phyloP scores from a whole-genome alignment of 2,329 filamentous ascomycete genomes.

The Thelonectria discophora region DNA sequence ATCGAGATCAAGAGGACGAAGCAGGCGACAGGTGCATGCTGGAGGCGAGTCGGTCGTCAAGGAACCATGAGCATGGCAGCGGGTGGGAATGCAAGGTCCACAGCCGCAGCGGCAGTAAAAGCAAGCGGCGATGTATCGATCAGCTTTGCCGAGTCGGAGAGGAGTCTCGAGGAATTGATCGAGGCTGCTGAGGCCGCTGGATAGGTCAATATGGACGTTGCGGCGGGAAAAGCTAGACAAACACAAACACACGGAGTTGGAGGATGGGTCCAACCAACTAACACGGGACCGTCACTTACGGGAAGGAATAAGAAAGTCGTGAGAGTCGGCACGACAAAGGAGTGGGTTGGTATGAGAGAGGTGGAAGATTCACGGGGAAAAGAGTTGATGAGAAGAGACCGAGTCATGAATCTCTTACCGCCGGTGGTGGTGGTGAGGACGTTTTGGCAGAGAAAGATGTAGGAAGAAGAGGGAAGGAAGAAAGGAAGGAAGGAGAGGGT shows the following conservation, averaged over 20 bases:
- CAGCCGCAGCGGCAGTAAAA: constrained; percentile 27
- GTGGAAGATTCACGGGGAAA: constrained; percentile 22
- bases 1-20: constrained; percentile 33
- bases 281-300: constrained; percentile 37
- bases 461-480: constrained; percentile 33
- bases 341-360: constrained; percentile 8
- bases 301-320: constrained; percentile 17
- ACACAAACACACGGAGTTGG: constrained; percentile 30
- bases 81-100: constrained; percentile 20
- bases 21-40: constrained; percentile 39
- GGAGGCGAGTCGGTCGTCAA: constrained; percentile 37
- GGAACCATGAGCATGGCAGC: constrained; percentile 40
- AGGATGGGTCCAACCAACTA: constrained; percentile 36
- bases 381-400: constrained; percentile 27
- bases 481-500: constrained; percentile 34
- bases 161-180: constrained; percentile 2
- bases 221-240: constrained; percentile 26
- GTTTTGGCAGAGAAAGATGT: constrained; percentile 31
- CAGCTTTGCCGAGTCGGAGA: neutral
- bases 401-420: constrained; percentile 32
- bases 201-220: constrained; percentile 28
- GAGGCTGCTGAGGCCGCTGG: constrained; percentile 2
- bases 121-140: constrained; percentile 14
- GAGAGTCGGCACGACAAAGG: constrained; percentile 14
- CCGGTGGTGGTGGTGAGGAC: constrained; percentile 27